These are phyloP conservation scores for Wallacemonas collosoma DNA, from an alignment of 208 protist genomes.

Conservation along the genomic window DNA sequence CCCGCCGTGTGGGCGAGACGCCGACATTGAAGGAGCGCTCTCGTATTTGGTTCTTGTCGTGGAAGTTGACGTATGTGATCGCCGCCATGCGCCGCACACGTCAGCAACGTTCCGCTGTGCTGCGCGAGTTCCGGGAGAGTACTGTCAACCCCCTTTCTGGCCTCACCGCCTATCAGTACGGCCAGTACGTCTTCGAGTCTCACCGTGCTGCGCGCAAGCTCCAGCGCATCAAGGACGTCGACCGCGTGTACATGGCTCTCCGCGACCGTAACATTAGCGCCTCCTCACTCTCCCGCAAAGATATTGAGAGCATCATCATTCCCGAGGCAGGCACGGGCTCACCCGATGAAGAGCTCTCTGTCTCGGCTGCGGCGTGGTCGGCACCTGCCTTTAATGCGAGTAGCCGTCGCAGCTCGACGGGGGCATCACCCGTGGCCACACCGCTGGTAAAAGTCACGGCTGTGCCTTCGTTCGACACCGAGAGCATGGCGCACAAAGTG, in stretches of 20 bases:
- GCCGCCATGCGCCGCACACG: conserved; percentile 44
- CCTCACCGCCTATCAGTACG: conserved; percentile 47
- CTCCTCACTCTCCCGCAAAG: conserved; percentile 51
- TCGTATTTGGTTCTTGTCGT: conserved; percentile 35
- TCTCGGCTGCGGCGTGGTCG: conserved; percentile 3
- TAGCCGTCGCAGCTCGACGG: neutral
- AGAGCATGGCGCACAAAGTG: conserved; percentile 33
- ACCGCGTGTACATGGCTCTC: conserved; percentile 52
- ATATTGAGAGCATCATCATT: conserved; percentile 55
- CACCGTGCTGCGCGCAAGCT: conserved; percentile 44
- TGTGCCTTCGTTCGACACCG: neutral
- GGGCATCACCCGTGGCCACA: neutral
- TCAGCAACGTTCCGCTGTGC: conserved; percentile 34
- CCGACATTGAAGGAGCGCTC: conserved; percentile 28
- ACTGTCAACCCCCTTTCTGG: conserved; percentile 46
- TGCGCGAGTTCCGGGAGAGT: conserved; percentile 40
- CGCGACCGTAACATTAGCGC: conserved; percentile 41
- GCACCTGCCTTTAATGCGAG: neutral
- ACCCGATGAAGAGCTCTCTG: conserved; percentile 25
- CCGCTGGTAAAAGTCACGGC: neutral
- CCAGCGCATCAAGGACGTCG: conserved; percentile 62
- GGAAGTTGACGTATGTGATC: conserved; percentile 42
- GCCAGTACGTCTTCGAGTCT: conserved; percentile 35
- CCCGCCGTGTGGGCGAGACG: conserved; percentile 22
- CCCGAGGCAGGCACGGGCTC: conserved; percentile 22